Evolutionary conservation across 352 stramenopile species (phyloP), one percentile per base, ranked within the genome.

Genomic region (Pythium aquatile): DNA sequence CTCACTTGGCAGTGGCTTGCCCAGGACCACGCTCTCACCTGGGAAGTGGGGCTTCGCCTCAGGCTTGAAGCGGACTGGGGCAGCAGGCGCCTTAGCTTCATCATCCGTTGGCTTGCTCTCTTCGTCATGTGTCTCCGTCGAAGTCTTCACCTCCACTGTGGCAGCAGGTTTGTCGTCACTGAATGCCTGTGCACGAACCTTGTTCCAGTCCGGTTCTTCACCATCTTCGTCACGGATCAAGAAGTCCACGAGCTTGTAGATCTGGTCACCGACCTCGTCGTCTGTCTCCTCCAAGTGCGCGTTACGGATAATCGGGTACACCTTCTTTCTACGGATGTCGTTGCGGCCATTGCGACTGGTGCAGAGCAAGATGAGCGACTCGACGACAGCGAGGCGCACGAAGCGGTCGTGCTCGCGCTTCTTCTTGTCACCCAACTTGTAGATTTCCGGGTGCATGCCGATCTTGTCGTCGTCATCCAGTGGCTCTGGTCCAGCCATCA

Each of bases 181-280:
- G 42, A 91, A 84, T 8, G 83, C 81, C 64, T 93, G 81, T 14
- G 82, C 28, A 56, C 84, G 83, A 7, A 95, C 70, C 11, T 86
- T 80, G 55, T 93, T 72, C 86, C 84, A 95, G 61, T 95, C 86
- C 24, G 86, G 86, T 55, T 93, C 86, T 40, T 93, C 86, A 7
- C 86, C 86, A 44, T 93, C 86, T 79, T 95, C 86, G 33, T 95
- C 86, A 51, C 86, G 86, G 58, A 95, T 95, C 33, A 95, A 56
- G 47, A 95, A 93, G 58, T 93, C 86, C 11, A 95, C 86, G 35
- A 95, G 81, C 65, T 95, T 95, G 78, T 95, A 95, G 53, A 95
- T 93, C 58, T 93, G 83, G 55, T 95, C 86, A 14, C 86, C 81
- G 56, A 95, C 79, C 51, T 93, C 84, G 33, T 95, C 86, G 35